phyloP scores from a whole-genome alignment of 2,329 filamentous ascomycete genomes.

The Aspergillus amoenus region DNA sequence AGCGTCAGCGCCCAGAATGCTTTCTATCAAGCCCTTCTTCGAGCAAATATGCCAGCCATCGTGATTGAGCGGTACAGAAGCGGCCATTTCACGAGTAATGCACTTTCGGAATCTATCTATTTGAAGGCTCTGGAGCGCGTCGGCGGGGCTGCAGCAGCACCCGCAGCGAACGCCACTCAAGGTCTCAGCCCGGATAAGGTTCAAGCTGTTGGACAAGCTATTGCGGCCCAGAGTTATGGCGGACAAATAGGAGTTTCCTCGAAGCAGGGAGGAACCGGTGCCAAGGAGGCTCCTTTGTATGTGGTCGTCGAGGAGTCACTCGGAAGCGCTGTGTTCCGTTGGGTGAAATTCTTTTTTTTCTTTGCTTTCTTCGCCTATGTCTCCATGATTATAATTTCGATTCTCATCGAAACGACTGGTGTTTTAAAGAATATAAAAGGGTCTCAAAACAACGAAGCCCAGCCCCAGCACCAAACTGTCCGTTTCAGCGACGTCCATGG shows the following conservation, averaged over 20 bases:
- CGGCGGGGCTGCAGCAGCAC: constrained; percentile 44
- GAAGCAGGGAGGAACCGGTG: constrained; percentile 60
- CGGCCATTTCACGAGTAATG: constrained; percentile 78
- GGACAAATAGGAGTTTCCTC: constrained; percentile 58
- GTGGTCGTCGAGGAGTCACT: constrained; percentile 93
- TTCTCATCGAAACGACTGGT: constrained; percentile 79
- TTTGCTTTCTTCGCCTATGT: constrained; percentile 80
- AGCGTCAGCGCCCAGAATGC: constrained; percentile 88
- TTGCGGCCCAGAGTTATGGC: constrained; percentile 69
- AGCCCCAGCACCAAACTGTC: constrained; percentile 87
- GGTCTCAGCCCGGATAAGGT: constrained; percentile 61
- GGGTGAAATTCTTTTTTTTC: constrained; percentile 80
- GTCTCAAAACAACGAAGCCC: constrained; percentile 75
- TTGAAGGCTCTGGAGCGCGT: constrained; percentile 68
- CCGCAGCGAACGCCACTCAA: constrained; percentile 25
- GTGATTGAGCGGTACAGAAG: constrained; percentile 87
- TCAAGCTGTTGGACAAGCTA: constrained; percentile 77
- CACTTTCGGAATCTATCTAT: constrained; percentile 75
- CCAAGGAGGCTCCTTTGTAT: constrained; percentile 83
- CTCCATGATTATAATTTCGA: constrained; percentile 73
- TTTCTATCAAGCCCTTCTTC: constrained; percentile 88
- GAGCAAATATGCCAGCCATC: constrained; percentile 91
- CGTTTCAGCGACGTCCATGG: constrained; percentile 93
- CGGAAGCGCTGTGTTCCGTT: constrained; percentile 77
- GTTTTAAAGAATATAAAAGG: constrained; percentile 75